Conservation (phyloP, 2,329 filamentous ascomycete genomes). For the Ascochyta rabiei region DNA sequence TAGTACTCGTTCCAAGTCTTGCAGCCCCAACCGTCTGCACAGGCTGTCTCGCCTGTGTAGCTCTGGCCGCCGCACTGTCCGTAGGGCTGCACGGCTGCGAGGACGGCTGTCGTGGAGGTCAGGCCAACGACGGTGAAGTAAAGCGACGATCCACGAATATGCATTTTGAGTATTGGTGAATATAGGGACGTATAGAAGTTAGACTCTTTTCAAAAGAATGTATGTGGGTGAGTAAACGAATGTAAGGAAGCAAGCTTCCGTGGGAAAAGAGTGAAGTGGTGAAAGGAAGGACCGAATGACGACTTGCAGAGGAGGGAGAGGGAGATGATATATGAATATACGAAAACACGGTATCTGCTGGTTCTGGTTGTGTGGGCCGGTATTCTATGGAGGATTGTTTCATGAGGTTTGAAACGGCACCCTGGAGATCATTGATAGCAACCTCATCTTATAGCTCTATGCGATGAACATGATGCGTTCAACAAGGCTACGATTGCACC, state of each 20-base stretch:
- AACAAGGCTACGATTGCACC: neutral
- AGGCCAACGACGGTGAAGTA: slow-evolving; percentile 38
- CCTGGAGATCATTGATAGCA: slow-evolving; percentile 35
- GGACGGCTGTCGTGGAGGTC: slow-evolving; percentile 34
- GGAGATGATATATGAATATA: slow-evolving; percentile 18
- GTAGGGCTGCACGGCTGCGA: slow-evolving; percentile 42
- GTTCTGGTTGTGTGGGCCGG: slow-evolving; percentile 12
- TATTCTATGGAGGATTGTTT: slow-evolving; percentile 10
- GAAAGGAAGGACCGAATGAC: slow-evolving; percentile 17
- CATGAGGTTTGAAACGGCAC: slow-evolving; percentile 26
- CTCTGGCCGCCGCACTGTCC: slow-evolving; percentile 55
- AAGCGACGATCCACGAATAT: slow-evolving; percentile 27
- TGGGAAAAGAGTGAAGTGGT: slow-evolving; percentile 11
- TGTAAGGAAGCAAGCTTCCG: slow-evolving; percentile 32
- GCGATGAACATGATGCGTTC: neutral
- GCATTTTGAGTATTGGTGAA: slow-evolving; percentile 23
- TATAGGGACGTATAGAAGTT: slow-evolving; percentile 15
- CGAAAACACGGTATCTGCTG: slow-evolving; percentile 2
- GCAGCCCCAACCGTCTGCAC: slow-evolving; percentile 50
- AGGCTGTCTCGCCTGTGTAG: slow-evolving; percentile 49
- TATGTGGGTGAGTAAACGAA: slow-evolving; percentile 16
- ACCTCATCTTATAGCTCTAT: neutral
- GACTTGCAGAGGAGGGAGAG: neutral
- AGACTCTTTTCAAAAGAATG: slow-evolving; percentile 26
- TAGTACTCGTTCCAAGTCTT: slow-evolving; percentile 53